Conservation (phyloP, 441 rosid genomes). For the Daphne laureola region DNA sequence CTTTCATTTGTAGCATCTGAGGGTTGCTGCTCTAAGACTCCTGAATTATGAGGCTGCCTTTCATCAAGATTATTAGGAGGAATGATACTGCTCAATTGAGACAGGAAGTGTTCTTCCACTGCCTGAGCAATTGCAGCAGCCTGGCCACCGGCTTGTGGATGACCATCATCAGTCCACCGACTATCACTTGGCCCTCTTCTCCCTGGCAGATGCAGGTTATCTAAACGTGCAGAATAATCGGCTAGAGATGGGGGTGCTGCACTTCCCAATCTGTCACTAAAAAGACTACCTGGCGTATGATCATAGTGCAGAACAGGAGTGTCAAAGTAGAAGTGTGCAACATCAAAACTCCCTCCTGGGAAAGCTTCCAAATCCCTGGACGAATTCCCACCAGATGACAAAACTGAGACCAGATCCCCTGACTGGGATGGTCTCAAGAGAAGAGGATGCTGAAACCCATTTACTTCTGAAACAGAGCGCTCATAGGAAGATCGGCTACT, state of each 20-base stretch:
- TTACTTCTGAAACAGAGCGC: slow-evolving; percentile 63
- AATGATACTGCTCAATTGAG: slow-evolving; percentile 48
- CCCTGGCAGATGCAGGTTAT: slow-evolving; percentile 57
- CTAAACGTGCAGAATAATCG: slow-evolving; percentile 77
- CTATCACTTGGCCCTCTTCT: slow-evolving; percentile 86
- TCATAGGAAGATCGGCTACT: slow-evolving; percentile 71
- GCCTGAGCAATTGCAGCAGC: slow-evolving; percentile 86
- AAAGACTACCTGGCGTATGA: slow-evolving; percentile 59
- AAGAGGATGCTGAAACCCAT: slow-evolving; percentile 95
- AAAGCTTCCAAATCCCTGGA: slow-evolving; percentile 74
- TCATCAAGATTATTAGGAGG: slow-evolving; percentile 44
- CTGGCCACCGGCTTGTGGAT: slow-evolving; percentile 79
- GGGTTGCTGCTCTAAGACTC: slow-evolving; percentile 53
- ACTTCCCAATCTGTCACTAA: slow-evolving; percentile 65
- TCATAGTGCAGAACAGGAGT: slow-evolving; percentile 82
- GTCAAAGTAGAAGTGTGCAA: slow-evolving; percentile 88
- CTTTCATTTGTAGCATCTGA: slow-evolving; percentile 40
- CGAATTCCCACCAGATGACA: slow-evolving; percentile 63
- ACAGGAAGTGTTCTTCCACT: slow-evolving; percentile 78
- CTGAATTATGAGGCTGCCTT: slow-evolving; percentile 58
- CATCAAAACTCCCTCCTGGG: slow-evolving; percentile 68
- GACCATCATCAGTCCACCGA: slow-evolving; percentile 98
- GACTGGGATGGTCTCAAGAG: slow-evolving; percentile 78
- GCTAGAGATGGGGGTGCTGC: slow-evolving; percentile 71
- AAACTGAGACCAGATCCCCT: slow-evolving; percentile 51